These are phyloP conservation scores for Entamoeba moshkovskii DNA, from an alignment of 208 protist species.

Conservation along the genomic window DNA sequence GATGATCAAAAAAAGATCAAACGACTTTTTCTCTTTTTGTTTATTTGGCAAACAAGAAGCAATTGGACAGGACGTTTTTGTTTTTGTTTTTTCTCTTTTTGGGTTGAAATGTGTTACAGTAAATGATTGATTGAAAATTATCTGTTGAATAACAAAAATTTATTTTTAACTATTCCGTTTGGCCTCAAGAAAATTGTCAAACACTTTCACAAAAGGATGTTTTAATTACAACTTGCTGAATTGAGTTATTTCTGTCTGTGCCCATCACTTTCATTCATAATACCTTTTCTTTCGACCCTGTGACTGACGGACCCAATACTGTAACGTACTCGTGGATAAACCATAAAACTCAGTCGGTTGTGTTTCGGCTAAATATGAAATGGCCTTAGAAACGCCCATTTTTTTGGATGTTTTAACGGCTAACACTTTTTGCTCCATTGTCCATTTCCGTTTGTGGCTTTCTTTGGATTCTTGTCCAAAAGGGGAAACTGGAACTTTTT, in stretches of 20 bases:
- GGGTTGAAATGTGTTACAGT: neutral
- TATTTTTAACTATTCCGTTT: neutral
- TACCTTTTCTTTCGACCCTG: neutral
- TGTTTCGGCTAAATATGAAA: neutral
- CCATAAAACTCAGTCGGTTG: neutral
- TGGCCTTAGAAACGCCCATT: neutral
- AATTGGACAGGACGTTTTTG: neutral
- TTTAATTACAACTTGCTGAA: neutral
- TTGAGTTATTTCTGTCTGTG: neutral
- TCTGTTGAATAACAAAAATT: neutral
- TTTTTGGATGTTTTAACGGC: neutral
- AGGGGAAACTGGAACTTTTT: neutral
- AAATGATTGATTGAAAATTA: neutral
- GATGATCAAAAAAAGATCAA: no score
- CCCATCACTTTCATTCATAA: neutral
- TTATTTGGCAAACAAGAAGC: neutral
- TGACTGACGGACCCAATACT: neutral
- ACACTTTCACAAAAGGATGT: neutral
- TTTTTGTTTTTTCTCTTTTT: neutral
- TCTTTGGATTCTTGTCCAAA: neutral
- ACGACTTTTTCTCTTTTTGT: neutral
- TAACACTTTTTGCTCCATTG: neutral
- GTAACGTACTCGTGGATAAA: neutral
- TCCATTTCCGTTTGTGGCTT: neutral
- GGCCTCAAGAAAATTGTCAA: neutral